phyloP scores from a whole-genome alignment of 1,284 basidiomycete genomes.

The Austroboletus rostrupii region DNA sequence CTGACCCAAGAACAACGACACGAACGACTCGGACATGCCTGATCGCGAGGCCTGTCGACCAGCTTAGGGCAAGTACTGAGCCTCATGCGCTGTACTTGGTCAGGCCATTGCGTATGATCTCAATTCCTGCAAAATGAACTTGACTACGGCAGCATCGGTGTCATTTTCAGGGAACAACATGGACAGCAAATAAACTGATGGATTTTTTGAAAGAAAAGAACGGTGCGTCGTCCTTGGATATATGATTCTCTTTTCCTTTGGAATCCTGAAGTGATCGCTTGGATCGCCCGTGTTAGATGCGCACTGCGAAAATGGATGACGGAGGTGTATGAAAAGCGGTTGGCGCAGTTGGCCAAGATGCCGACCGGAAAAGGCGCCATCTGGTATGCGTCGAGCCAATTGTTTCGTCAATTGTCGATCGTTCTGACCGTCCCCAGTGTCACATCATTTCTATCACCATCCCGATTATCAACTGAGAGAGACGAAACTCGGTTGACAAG shows the following conservation, averaged over 20 bases:
- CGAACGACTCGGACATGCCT: too few relatives aligned
- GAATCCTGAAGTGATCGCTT: too few relatives aligned
- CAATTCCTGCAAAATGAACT: constrained; percentile 93
- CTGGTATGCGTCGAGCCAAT: constrained; percentile 50
- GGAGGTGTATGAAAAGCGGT: constrained; percentile 90
- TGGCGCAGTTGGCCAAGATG: constrained; percentile 79
- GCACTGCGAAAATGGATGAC: constrained; percentile 58
- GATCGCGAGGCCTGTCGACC: too few relatives aligned
- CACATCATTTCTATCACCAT: constrained; percentile 15
- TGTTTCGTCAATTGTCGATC: not conserved
- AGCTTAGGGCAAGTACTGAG: too few relatives aligned
- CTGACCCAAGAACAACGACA: too few relatives aligned
- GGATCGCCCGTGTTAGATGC: too few relatives aligned
- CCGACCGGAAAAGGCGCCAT: constrained; percentile 86
- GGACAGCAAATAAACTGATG: constrained; percentile 86
- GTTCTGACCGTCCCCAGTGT: not conserved
- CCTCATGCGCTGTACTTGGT: too few relatives aligned
- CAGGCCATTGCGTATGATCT: constrained; percentile 37
- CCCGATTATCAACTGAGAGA: constrained; percentile 51
- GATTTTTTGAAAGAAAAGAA: constrained; percentile 82
- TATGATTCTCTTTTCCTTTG: too few relatives aligned
- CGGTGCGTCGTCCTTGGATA: constrained; percentile 46
- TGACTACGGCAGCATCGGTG: constrained; percentile 85
- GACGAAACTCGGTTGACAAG: constrained; percentile 75
- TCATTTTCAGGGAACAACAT: constrained; percentile 81